phyloP scores from a whole-genome alignment of 371 early-diverging fungal genomes.

The Mortierella sp. region DNA sequence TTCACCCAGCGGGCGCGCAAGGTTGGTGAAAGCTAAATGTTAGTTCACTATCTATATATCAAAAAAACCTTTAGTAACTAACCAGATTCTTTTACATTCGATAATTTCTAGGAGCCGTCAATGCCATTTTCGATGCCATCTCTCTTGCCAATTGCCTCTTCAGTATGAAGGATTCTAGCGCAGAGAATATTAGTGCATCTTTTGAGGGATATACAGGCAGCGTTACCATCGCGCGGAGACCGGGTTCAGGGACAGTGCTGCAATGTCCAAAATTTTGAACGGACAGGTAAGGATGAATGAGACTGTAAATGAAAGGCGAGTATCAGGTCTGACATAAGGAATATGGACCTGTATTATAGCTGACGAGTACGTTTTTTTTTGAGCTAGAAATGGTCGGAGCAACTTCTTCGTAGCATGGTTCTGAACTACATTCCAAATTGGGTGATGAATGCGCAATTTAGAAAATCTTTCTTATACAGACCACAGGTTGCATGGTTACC shows the following conservation, averaged over 20 bases:
- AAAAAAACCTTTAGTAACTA: no score
- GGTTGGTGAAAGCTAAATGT: background rate
- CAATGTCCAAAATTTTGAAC: background rate
- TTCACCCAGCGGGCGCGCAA: conserved; percentile 6
- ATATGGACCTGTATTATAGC: background rate
- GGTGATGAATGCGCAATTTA: background rate
- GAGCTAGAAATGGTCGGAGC: background rate
- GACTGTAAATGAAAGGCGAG: no score
- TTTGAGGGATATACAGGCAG: conserved; percentile 19
- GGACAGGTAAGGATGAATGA: background rate
- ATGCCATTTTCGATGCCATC: conserved; percentile 33
- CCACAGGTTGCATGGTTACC: conserved; percentile 16
- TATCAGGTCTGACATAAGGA: background rate
- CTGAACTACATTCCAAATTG: conserved; percentile 13
- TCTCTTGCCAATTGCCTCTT: conserved; percentile 34
- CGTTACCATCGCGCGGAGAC: conserved; percentile 9
- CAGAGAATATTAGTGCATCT: conserved; percentile 4
- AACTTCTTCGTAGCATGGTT: background rate
- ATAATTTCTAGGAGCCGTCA: conserved; percentile 2
- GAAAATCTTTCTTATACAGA: conserved; percentile 2
- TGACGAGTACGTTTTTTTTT: no score
- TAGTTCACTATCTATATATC: no score
- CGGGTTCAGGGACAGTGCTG: background rate
- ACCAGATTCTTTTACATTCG: no score
- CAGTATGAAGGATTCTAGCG: background rate